Percentiles rank a stretch among this genome's conserved stretches.
Conservation (phyloP, 1,139 yeast species). For the Hanseniaspora uvarum region DNA sequence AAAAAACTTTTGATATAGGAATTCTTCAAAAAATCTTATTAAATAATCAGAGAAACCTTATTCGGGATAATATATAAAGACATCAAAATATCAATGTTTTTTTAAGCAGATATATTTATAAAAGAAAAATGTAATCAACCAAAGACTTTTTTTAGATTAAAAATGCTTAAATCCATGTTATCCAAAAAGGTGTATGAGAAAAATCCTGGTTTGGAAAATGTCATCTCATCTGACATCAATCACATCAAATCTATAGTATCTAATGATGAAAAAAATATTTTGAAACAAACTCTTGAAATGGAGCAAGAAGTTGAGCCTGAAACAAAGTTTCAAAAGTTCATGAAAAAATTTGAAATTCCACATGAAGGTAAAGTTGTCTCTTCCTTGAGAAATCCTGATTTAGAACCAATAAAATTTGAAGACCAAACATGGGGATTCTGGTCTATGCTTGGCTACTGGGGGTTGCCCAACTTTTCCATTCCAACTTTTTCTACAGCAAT, state of each 20-base stretch:
- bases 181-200: slow-evolving; percentile 1
- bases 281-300: slow-evolving; percentile 17
- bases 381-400: slow-evolving; percentile 25
- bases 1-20: too few species aligned
- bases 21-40: too few species aligned
- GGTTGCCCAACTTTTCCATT: slow-evolving; percentile 26
- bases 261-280: slow-evolving; percentile 19
- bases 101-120: too few species aligned
- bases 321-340: slow-evolving; percentile 16
- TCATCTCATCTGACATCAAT: slow-evolving; percentile 12
- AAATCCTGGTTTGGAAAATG: slow-evolving; percentile 8
- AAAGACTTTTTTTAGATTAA: too few species aligned
- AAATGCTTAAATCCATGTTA: neutral
- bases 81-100: too few species aligned
- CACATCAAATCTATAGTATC: slow-evolving; percentile 19
- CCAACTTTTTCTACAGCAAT: slow-evolving; percentile 29
- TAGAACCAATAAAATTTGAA: slow-evolving; percentile 24
- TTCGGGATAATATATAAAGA: too few species aligned
- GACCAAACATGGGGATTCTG: slow-evolving; percentile 29
- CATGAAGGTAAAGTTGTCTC: slow-evolving; percentile 22
- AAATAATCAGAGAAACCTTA: too few species aligned
- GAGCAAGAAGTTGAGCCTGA: slow-evolving; percentile 17
- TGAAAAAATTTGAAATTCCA: slow-evolving; percentile 23
- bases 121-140: neutral
- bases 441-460: slow-evolving; percentile 29